These are phyloP conservation scores for Penicillium sp. DNA, from an alignment of 2,329 filamentous ascomycete species.

Conservation along the genomic window DNA sequence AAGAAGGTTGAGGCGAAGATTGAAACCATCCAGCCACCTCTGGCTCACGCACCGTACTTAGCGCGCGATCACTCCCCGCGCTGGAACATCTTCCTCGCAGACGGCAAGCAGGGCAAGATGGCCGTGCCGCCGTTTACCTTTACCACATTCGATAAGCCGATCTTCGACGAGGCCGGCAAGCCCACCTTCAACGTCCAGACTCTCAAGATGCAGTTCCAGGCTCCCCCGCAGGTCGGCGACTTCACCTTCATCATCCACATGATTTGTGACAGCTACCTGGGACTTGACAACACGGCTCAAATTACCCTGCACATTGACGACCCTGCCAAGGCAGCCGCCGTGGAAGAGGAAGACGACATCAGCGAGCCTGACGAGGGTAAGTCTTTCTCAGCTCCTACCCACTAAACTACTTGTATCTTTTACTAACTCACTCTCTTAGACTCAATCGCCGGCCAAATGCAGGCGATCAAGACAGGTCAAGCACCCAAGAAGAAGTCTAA, in stretches of 20 bases:
- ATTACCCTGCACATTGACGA: constrained; percentile 88
- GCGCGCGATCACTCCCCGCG: constrained; percentile 83
- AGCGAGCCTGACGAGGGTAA: constrained; percentile 97
- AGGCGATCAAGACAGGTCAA: constrained; percentile 72
- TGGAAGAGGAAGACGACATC: constrained; percentile 88
- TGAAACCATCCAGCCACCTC: constrained; percentile 69
- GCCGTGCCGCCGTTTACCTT: constrained; percentile 97
- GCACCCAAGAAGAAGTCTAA: constrained; percentile 57
- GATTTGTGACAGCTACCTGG: constrained; percentile 91
- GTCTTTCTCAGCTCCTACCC: constrained; percentile 34
- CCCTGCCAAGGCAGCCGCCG: constrained; percentile 75
- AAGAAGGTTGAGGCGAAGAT: constrained; percentile 58
- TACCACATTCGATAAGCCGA: constrained; percentile 82
- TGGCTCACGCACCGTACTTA: constrained; percentile 89
- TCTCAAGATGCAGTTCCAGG: constrained; percentile 94
- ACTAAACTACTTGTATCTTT: constrained; percentile 5
- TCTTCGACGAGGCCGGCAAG: constrained; percentile 75
- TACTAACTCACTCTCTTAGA: constrained; percentile 53
- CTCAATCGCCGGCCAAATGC: constrained; percentile 88
- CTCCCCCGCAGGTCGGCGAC: constrained; percentile 84
- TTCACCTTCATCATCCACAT: constrained; percentile 95
- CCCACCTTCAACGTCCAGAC: constrained; percentile 96
- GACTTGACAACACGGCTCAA: constrained; percentile 89
- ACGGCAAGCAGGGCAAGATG: constrained; percentile 92
- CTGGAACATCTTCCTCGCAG: constrained; percentile 93